Evolutionary conservation across 2,329 filamentous ascomycete species (phyloP), one percentile per base, ranked within the genome.

Genomic region (Beauveria sp.): DNA sequence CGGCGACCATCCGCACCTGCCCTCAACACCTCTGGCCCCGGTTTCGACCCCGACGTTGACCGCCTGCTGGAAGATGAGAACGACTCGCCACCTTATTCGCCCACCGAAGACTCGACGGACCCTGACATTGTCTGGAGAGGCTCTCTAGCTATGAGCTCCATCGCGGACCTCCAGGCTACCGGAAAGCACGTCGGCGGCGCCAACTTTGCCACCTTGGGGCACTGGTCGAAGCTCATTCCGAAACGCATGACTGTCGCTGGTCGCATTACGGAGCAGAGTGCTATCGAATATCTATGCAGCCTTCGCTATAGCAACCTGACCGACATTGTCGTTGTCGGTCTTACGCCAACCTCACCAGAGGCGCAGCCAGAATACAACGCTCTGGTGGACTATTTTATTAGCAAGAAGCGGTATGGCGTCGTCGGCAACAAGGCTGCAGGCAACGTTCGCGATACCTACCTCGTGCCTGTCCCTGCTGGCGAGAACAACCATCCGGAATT

Each of bases 231-330:
- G 62, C 77, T 98, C 10, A 84, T 96, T 8, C 89, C 91, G 0
- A 79, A 83, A 34, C 82, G 80, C 8, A 78, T 95, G 34, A 85
- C 83, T 7, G 88, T 95, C 24, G 88, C 88, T 53, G 91, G 90
- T 1, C 86, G 95, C 20, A 95, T 99, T 63, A 85, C 90, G 57
- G 86, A 91, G 67, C 83, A 88, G 63, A 89, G 88, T 66, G 95
- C 93, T 12, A 91, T 92, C 62, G 91, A 96, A 64, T 99, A 99
- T 69, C 86, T 99, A 0, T 95, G 91, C 70, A 87, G 91, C 56
- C 80, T 98, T 64, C 86, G 91, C 14, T 96, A 90, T 73, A 93
- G 89, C 71, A 83, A 84, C 58, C 87, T 87, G 56, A 93, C 90
- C 2, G 95, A 98, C 69, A 86, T 99, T 6, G 83, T 91, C 1